A percentile compares a stretch with the other conserved stretches of the same genome.
Evolutionary conservation across 1,284 basidiomycete species (phyloP).

Genomic region (Cystobasidium pallidum): DNA sequence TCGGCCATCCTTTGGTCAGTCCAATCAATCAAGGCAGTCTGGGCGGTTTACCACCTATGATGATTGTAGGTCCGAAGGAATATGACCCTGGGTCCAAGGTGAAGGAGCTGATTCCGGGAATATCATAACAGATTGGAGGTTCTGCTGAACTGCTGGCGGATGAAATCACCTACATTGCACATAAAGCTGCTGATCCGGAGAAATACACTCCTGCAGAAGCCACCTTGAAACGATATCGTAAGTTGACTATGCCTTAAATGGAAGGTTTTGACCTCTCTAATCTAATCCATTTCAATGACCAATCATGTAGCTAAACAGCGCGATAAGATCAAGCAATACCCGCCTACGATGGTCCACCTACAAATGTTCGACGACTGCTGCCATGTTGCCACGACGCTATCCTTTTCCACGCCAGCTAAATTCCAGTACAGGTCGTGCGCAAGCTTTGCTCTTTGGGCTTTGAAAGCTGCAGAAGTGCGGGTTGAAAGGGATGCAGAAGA

Average conservation of each 20-base stretch:
- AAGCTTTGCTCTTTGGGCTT: constrained; percentile 49
- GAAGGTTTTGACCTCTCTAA: too few relatives aligned
- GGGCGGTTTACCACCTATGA: constrained; percentile 61
- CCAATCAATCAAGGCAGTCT: constrained; percentile 60
- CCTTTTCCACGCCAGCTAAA: constrained; percentile 57
- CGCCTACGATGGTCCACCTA: constrained; percentile 61
- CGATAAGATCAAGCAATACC: constrained; percentile 56
- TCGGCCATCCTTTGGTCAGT: constrained; percentile 61
- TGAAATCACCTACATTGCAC: constrained; percentile 60
- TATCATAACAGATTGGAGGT: constrained; percentile 56
- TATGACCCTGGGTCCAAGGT: neutral
- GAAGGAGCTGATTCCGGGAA: neutral
- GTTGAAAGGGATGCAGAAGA: constrained; percentile 12
- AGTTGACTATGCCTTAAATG: neutral
- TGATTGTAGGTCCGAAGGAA: constrained; percentile 56
- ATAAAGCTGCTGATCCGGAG: constrained; percentile 60
- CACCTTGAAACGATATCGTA: constrained; percentile 57
- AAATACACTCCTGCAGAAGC: constrained; percentile 56
- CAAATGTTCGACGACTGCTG: constrained; percentile 58
- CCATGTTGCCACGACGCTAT: constrained; percentile 58
- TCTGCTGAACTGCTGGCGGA: constrained; percentile 59
- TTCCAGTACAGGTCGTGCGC: constrained; percentile 51
- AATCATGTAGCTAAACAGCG: constrained; percentile 54
- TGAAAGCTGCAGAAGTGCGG: constrained; percentile 45
- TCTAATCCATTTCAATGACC: too few relatives aligned